Percentiles rank a stretch among this genome's conserved stretches.
These are phyloP conservation scores for Clitopilus passeckerianus DNA, from an alignment of 768 basidiomycete genomes.

Conservation along the genomic window DNA sequence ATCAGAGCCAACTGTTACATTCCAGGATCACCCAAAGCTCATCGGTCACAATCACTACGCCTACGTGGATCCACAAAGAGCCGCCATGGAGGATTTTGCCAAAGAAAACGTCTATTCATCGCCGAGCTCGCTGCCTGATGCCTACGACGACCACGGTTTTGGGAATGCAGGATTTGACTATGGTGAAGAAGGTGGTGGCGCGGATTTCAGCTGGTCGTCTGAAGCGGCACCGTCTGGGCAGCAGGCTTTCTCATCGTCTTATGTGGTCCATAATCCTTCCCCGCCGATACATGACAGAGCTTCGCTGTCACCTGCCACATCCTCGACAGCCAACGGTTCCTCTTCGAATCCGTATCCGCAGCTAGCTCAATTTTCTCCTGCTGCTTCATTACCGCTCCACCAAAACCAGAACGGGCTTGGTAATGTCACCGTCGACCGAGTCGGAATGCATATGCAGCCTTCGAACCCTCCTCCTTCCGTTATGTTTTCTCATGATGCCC, in stretches of 20 bases:
- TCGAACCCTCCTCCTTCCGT: background rate
- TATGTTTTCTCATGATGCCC: background rate
- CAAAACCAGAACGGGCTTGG: background rate
- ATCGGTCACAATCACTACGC: background rate
- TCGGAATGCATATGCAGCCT: background rate
- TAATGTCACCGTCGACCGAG: background rate
- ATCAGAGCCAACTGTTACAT: background rate
- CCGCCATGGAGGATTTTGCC: constrained; percentile 8
- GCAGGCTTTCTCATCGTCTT: background rate
- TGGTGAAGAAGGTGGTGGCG: constrained; percentile 4
- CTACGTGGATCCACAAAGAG: background rate
- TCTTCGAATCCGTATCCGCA: background rate
- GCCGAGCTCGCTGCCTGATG: constrained; percentile 8
- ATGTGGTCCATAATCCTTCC: background rate
- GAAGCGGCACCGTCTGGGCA: background rate
- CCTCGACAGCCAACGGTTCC: background rate
- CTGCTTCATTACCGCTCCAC: background rate
- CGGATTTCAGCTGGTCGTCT: background rate
- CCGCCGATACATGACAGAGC: background rate
- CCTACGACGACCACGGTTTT: constrained; percentile 11
- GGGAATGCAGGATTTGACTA: constrained; percentile 10
- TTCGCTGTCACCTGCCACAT: background rate
- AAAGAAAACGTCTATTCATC: constrained; percentile 8
- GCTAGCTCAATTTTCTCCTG: background rate
- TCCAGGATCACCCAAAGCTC: background rate